Conservation (phyloP, 2,329 filamentous ascomycete species). For the Neonectria sp. region DNA sequence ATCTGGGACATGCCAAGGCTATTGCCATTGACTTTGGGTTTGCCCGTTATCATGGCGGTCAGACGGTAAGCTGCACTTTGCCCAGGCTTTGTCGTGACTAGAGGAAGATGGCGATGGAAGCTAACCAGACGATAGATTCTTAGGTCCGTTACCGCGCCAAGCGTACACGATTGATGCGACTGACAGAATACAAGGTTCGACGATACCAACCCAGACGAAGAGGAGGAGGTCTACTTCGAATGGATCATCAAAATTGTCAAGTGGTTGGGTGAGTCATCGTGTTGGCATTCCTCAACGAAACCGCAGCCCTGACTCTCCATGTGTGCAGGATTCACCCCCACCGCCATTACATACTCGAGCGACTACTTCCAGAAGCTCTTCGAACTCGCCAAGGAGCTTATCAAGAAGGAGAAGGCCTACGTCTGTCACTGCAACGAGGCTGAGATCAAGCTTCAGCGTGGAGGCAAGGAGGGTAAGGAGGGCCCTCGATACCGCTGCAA, state of each 20-base stretch:
- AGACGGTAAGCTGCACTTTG: conserved; percentile 53
- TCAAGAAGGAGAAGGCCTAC: conserved; percentile 79
- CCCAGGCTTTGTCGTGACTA: neutral
- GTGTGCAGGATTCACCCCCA: conserved; percentile 75
- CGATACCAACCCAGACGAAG: conserved; percentile 95
- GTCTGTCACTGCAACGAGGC: conserved; percentile 90
- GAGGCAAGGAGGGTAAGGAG: conserved; percentile 76
- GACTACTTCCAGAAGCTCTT: conserved; percentile 94
- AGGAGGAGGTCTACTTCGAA: conserved; percentile 90
- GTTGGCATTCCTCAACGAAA: neutral
- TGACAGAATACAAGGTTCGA: conserved; percentile 75
- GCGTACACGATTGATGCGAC: conserved; percentile 2
- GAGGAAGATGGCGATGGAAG: conserved; percentile 2
- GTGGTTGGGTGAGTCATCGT: conserved; percentile 70
- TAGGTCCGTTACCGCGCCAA: conserved; percentile 40
- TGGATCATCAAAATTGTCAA: conserved; percentile 90
- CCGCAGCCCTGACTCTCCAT: conserved; percentile 21
- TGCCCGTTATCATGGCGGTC: conserved; percentile 85
- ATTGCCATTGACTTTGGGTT: conserved; percentile 98
- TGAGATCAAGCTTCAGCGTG: conserved; percentile 89
- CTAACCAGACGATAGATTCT: conserved; percentile 48
- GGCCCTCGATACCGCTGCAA: conserved; percentile 83
- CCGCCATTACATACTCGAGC: conserved; percentile 86
- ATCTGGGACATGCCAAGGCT: conserved; percentile 95
- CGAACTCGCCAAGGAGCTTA: conserved; percentile 88